phyloP scores from a whole-genome alignment of 2,329 filamentous ascomycete genomes.

The Cercospora janseana region DNA sequence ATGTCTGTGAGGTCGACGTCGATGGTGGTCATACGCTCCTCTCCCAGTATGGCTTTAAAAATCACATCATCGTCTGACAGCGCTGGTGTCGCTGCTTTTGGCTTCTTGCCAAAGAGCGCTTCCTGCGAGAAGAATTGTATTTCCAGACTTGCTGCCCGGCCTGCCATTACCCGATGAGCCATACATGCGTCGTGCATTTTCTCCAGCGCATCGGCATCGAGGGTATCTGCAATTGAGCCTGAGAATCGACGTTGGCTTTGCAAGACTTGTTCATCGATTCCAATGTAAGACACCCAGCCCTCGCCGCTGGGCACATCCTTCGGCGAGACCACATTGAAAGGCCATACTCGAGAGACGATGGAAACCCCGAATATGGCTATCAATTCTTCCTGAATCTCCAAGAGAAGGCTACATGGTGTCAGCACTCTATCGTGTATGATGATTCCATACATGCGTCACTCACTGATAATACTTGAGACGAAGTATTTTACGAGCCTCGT shows the following conservation, averaged over 20 bases:
- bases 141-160: background rate
- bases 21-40: constrained; percentile 3
- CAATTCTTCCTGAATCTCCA: background rate
- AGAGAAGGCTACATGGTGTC: background rate
- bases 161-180: background rate
- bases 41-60: constrained; percentile 5
- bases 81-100: too few species aligned
- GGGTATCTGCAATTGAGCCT: background rate
- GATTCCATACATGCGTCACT: background rate
- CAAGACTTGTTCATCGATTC: background rate
- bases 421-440: background rate
- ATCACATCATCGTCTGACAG: background rate
- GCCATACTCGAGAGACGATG: constrained; percentile 5
- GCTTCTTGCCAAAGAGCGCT: background rate
- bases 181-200: background rate
- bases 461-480: background rate
- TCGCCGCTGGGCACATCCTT: constrained; percentile 2
- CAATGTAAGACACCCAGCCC: constrained; percentile 11
- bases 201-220: background rate
- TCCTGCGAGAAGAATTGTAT: constrained; percentile 4
- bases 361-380: background rate
- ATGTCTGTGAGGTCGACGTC: background rate
- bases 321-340: background rate
- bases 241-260: background rate
- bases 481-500: background rate